A percentile compares a stretch with the other conserved stretches of the same genome.
phyloP scores from a whole-genome alignment of 371 early-diverging fungal genomes.

The Apophysomyces trapeziformis region DNA sequence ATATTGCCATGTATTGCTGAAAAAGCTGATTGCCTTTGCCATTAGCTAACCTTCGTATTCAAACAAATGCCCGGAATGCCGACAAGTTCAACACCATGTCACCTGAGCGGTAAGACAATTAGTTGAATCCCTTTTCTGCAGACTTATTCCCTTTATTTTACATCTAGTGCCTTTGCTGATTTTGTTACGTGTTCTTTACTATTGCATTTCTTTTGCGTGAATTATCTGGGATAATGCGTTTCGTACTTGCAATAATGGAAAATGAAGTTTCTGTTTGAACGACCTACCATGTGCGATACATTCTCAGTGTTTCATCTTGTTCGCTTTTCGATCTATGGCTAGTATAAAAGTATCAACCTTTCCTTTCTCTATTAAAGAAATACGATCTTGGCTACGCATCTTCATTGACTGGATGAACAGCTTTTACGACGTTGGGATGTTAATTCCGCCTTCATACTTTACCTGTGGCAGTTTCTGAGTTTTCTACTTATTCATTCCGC shows the following conservation, averaged over 20 bases:
- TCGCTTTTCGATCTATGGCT: background rate
- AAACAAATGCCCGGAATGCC: slow-evolving; percentile 28
- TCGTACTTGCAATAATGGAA: too few relatives aligned
- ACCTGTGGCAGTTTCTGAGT: too few relatives aligned
- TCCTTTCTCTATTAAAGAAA: background rate
- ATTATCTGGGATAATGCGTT: slow-evolving; percentile 53
- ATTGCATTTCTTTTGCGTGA: slow-evolving; percentile 58
- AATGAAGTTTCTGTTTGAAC: too few relatives aligned
- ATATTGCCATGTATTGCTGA: background rate
- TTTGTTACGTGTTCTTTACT: slow-evolving; percentile 54
- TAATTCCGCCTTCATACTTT: too few relatives aligned
- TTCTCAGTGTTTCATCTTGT: too few relatives aligned
- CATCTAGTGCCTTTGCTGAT: slow-evolving; percentile 59
- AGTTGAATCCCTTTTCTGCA: background rate
- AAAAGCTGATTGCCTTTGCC: slow-evolving; percentile 13
- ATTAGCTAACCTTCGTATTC: slow-evolving; percentile 43
- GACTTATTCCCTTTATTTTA: background rate
- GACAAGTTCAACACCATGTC: slow-evolving; percentile 23
- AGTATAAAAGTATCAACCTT: background rate
- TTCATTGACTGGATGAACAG: too few relatives aligned
- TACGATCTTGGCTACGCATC: too few relatives aligned
- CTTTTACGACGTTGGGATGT: too few relatives aligned
- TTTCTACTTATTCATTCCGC: too few relatives aligned
- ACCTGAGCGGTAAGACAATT: slow-evolving; percentile 25
- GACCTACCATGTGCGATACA: too few relatives aligned